Percentiles rank a stretch among this genome's conserved stretches.
Evolutionary conservation across 768 basidiomycete genomes (phyloP).

Genomic region (Porphyrellus cyaneotinctus): DNA sequence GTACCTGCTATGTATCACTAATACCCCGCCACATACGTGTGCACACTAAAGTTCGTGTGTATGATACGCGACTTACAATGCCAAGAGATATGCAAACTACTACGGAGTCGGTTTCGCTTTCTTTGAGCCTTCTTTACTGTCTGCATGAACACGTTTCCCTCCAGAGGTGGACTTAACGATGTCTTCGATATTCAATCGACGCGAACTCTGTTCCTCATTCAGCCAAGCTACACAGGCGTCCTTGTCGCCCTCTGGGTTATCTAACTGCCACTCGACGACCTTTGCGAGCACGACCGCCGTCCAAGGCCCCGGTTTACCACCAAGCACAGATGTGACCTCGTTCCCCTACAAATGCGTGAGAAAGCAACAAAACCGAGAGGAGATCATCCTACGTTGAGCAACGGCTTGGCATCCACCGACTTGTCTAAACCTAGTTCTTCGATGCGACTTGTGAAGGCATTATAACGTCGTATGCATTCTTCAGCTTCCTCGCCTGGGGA

Average conservation of each 20-base stretch:
- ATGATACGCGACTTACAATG: background rate
- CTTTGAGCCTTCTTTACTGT: conserved; percentile 23
- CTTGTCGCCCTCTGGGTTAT: conserved; percentile 60
- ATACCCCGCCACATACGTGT: conserved; percentile 4
- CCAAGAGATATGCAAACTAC: background rate
- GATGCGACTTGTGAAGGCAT: conserved; percentile 55
- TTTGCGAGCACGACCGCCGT: conserved; percentile 57
- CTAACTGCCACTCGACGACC: conserved; percentile 84
- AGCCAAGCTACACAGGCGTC: conserved; percentile 74
- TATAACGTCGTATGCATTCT: conserved; percentile 58
- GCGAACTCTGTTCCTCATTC: conserved; percentile 44
- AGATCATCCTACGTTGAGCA: conserved; percentile 66
- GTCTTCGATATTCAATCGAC: conserved; percentile 38
- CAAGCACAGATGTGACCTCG: conserved; percentile 54
- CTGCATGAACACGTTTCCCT: conserved; percentile 25
- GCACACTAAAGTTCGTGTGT: background rate
- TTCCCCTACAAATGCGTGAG: conserved; percentile 53
- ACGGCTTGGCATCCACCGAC: conserved; percentile 62
- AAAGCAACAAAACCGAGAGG: background rate
- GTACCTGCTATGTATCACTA: conserved; percentile 21
- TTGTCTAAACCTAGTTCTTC: conserved; percentile 57
- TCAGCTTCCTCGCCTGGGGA: conserved; percentile 44
- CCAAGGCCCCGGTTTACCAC: conserved; percentile 65
- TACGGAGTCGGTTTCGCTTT: conserved; percentile 28
- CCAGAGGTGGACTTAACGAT: conserved; percentile 16